Evolutionary conservation across 1,284 basidiomycete species (phyloP).

Genomic region (Ceratobasidium sp.): DNA sequence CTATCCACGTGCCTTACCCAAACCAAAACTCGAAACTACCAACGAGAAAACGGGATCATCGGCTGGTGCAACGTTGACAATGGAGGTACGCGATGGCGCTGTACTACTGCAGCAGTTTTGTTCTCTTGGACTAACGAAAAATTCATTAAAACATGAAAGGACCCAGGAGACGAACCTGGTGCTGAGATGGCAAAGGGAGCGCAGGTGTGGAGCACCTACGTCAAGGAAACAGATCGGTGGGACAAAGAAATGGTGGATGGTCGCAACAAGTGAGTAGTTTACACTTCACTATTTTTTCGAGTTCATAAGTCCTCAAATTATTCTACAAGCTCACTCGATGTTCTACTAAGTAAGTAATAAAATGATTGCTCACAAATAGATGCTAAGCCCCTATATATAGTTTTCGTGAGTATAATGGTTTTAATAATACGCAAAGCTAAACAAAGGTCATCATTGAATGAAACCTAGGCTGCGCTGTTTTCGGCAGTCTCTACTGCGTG

Average conservation of each 20-base stretch:
- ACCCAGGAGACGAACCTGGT: no score
- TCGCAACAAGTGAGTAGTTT: not conserved
- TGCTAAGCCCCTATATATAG: not conserved
- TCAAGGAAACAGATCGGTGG: not conserved
- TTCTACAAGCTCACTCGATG: not conserved
- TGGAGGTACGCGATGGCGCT: no score
- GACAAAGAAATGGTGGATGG: not conserved
- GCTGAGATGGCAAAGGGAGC: no score
- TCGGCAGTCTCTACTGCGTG: slow-evolving; percentile 17
- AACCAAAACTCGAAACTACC: no score
- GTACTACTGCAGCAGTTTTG: no score
- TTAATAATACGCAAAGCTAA: not conserved
- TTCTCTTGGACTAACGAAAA: no score
- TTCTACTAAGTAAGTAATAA: not conserved
- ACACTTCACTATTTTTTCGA: not conserved
- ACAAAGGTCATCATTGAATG: not conserved
- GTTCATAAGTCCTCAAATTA: not conserved
- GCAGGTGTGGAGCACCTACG: no score
- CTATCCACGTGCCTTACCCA: no score
- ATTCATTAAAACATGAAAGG: no score
- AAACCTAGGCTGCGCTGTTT: slow-evolving; percentile 15
- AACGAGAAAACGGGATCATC: no score
- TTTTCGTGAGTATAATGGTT: not conserved
- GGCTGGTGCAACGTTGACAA: no score
- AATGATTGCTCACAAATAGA: not conserved